Conservation (phyloP, 2,329 filamentous ascomycete genomes). For the Penicillium concentricum region DNA sequence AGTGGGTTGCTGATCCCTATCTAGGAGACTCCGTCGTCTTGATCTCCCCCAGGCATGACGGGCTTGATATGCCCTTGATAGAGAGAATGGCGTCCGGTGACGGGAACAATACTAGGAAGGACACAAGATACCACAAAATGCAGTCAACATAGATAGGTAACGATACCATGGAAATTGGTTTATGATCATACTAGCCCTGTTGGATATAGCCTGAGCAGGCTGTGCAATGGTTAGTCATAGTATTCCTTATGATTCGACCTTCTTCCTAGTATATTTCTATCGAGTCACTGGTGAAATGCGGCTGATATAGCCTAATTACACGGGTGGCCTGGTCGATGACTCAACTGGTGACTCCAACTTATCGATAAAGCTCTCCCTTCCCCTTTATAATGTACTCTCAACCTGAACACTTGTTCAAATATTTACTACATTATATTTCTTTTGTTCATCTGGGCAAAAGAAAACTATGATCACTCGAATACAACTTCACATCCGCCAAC, state of each 20-base stretch:
- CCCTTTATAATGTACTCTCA: not conserved
- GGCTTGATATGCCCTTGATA: constrained; percentile 12
- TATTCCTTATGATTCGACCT: constrained; percentile 1
- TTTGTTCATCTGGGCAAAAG: constrained; percentile 8
- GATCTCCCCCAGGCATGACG: constrained; percentile 59
- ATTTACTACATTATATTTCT: not conserved
- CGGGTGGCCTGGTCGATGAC: constrained; percentile 23
- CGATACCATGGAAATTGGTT: constrained; percentile 23
- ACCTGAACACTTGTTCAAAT: not conserved
- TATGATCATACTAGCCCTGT: constrained; percentile 8
- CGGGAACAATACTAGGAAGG: constrained; percentile 10
- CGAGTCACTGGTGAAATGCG: not conserved
- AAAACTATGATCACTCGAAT: constrained; percentile 47
- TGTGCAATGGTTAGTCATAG: constrained; percentile 1
- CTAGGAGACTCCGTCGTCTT: constrained; percentile 72
- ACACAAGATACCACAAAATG: constrained; percentile 19
- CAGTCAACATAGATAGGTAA: constrained; percentile 23
- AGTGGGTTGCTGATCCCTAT: constrained; percentile 30
- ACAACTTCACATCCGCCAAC: constrained; percentile 36
- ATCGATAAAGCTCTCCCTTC: constrained; percentile 34
- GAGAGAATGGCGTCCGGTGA: constrained; percentile 21
- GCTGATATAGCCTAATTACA: not conserved
- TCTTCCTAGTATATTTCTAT: not conserved
- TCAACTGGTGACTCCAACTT: constrained; percentile 27
- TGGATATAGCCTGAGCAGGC: not conserved